Evolutionary conservation across 306 rosid genomes (phyloP).

Genomic region (Castanea mollissima): DNA sequence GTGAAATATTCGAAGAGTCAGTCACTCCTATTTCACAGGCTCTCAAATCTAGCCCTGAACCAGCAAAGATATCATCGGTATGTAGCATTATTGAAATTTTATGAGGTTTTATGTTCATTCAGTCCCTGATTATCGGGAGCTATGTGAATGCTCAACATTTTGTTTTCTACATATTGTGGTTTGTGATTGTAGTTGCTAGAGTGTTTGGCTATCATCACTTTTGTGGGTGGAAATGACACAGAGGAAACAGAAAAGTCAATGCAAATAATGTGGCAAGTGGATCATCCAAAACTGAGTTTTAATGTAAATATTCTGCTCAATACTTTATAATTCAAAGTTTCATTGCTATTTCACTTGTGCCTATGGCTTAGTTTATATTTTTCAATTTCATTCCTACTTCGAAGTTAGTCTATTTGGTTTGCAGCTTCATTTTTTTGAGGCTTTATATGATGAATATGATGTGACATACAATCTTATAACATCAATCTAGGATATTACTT

Average conservation of each 20-base stretch:
- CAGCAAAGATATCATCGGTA: constrained; percentile 54
- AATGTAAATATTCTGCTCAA: constrained; percentile 49
- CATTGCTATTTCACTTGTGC: neutral
- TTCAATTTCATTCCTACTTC: neutral
- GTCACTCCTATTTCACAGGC: constrained; percentile 58
- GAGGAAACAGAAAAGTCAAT: constrained; percentile 83
- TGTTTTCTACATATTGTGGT: constrained; percentile 18
- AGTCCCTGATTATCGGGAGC: neutral
- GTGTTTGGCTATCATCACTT: constrained; percentile 81
- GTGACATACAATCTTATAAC: neutral
- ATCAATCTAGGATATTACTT: neutral
- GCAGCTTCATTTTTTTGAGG: neutral
- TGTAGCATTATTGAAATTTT: constrained; percentile 18
- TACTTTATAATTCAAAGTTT: neutral
- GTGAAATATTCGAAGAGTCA: constrained; percentile 68
- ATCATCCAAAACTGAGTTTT: constrained; percentile 74
- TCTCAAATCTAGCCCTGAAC: constrained; percentile 54
- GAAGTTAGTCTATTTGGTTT: neutral
- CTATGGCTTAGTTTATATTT: neutral
- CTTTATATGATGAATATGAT: neutral
- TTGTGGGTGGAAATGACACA: constrained; percentile 76
- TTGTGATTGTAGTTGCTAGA: constrained; percentile 65
- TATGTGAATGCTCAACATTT: neutral
- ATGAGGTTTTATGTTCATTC: neutral
- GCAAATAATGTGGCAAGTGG: constrained; percentile 93